Evolutionary conservation across 1,284 basidiomycete genomes (phyloP), one percentile per base, ranked within the genome.

Genomic region (Neonothopanus nambi): DNA sequence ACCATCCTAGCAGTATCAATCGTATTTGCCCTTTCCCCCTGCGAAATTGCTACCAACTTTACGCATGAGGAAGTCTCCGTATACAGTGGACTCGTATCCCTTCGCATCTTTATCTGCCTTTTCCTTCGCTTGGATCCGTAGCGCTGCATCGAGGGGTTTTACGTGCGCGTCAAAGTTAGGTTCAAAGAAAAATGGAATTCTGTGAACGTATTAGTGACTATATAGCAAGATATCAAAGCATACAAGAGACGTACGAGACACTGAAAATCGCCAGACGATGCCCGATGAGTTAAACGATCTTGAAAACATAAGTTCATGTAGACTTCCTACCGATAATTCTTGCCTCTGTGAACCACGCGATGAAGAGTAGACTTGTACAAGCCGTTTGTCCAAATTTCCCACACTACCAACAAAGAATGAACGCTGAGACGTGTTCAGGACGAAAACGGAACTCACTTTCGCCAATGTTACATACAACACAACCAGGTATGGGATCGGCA

Each of bases 131-230:
- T 77, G 76, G 15, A 79, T 63, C 26, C 83, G 77, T 13, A 78
- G 60, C 1, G 80, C 81, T 15, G 81, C 82, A 9, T 74, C 69
- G 2, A 90, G 69, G 1, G 87, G 87, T 55, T 77, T 69, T 47
- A 93, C 71, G 1, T 74, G 56, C 0, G 90, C 86, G 52, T 82
- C 72, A 62, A 90, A 90, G 57, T 89, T 90, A 0, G 91, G 91
- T 65, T 93, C 91, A 60, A 89, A 93, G 74, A 93, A 93, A 70
- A 93, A 93, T 0, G 91, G 91, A 35, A 93, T 78, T 6, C 89
- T 78, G 24, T 36, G 18, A 62, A 54, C n/a, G 12, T 39, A 35
- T 52, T 17, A 13, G 15, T 21, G 18, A 36, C 30, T 3, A 11
- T 21, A 21, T 13, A 33, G 15, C 18, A 24, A 21, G 41, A 12